Percentiles rank a stretch among this genome's conserved stretches.
Conservation (phyloP, 768 basidiomycete genomes). For the Tulasnella sp. region DNA sequence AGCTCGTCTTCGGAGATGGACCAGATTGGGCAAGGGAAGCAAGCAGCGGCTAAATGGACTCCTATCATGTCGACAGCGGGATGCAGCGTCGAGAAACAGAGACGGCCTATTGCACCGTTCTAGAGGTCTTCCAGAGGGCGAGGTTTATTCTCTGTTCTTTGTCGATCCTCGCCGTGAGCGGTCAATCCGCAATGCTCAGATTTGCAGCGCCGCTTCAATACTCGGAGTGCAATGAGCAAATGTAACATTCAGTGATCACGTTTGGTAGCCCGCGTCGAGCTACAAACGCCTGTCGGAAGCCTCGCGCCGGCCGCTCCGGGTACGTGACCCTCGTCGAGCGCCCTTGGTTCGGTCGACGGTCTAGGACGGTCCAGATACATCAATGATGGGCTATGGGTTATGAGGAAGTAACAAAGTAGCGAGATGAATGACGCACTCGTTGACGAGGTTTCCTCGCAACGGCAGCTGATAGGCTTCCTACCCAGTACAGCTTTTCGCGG, state of each 20-base stretch:
- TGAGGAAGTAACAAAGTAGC: not conserved
- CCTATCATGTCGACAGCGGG: not conserved
- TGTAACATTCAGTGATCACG: not conserved
- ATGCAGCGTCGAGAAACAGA: not conserved
- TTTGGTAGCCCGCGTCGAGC: not conserved
- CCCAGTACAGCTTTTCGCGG: not conserved
- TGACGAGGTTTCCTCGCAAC: not conserved
- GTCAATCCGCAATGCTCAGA: not conserved
- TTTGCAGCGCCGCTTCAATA: not conserved
- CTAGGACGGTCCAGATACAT: not conserved
- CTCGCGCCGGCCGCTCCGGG: not conserved
- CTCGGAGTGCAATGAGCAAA: not conserved
- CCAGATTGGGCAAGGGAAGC: not conserved
- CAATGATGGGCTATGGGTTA: not conserved
- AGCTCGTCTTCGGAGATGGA: not conserved
- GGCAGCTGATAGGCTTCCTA: not conserved
- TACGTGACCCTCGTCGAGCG: not conserved
- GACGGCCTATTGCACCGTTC: not conserved
- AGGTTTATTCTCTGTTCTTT: too few species aligned
- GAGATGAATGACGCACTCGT: not conserved
- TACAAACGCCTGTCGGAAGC: not conserved
- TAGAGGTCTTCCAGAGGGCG: too few species aligned
- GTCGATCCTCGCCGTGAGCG: not conserved
- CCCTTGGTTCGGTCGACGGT: not conserved
- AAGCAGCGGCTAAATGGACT: not conserved